Percentiles rank a stretch among this genome's conserved stretches.
Conservation (phyloP, 768 basidiomycete genomes). For the Butyriboletus loyo region DNA sequence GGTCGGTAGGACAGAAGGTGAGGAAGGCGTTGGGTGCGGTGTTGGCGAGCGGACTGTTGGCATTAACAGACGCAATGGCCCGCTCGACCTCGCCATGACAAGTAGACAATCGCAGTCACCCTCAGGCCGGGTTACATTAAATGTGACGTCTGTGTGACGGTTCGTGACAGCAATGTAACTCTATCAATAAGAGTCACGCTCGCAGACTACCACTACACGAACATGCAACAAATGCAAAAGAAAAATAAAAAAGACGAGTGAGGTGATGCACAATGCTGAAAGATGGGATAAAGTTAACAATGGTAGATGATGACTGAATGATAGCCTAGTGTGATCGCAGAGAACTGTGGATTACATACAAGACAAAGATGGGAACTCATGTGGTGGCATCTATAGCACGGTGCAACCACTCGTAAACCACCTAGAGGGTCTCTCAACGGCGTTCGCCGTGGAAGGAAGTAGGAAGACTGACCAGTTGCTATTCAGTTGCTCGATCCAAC, state of each 20-base stretch:
- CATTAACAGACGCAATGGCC: slow-evolving; percentile 27
- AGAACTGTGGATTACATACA: slow-evolving; percentile 11
- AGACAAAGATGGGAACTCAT: not conserved
- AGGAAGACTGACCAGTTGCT: slow-evolving; percentile 47
- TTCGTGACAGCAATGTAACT: slow-evolving; percentile 14
- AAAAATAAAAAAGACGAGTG: not conserved
- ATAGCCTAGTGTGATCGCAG: slow-evolving; percentile 8
- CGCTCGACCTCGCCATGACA: slow-evolving; percentile 18
- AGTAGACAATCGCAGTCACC: not conserved
- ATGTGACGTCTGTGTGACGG: slow-evolving; percentile 11
- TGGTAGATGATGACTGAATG: slow-evolving; percentile 1
- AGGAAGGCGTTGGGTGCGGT: not conserved
- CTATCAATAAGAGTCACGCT: slow-evolving; percentile 3
- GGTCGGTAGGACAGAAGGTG: slow-evolving; percentile 15
- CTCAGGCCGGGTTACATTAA: not conserved
- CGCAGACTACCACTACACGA: not conserved
- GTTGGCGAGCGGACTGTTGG: slow-evolving; percentile 32
- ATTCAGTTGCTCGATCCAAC: slow-evolving; percentile 87
- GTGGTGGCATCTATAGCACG: slow-evolving; percentile 38
- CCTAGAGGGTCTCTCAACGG: slow-evolving; percentile 40
- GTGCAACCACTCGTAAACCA: slow-evolving; percentile 75
- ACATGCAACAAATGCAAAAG: not conserved
- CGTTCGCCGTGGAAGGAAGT: slow-evolving; percentile 13
- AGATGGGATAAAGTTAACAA: slow-evolving; percentile 16
- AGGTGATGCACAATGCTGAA: slow-evolving; percentile 16